These are phyloP conservation scores for Quercus mongolica DNA, from an alignment of 306 rosid genomes.

Conservation along the genomic window DNA sequence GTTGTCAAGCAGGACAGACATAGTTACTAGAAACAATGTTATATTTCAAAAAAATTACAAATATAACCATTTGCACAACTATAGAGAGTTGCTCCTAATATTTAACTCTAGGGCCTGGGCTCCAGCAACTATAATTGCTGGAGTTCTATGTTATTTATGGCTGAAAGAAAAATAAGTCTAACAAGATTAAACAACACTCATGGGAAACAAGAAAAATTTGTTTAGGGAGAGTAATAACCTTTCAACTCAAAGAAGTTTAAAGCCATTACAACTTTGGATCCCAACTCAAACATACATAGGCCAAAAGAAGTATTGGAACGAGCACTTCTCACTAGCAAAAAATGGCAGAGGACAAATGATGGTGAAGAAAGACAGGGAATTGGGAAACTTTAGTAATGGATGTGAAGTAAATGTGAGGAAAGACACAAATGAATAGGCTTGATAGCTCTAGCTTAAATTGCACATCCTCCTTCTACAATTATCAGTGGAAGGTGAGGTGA, in stretches of 20 bases:
- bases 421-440: neutral
- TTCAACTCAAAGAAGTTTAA: neutral
- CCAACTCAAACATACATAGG: neutral
- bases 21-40: neutral
- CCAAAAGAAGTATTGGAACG: neutral
- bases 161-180: neutral
- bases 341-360: neutral
- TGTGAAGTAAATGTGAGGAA: neutral
- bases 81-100: neutral
- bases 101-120: neutral
- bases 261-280: neutral
- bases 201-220: neutral
- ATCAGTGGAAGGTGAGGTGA: too few relatives aligned
- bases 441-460: neutral
- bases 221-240: neutral
- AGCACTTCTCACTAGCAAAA: neutral
- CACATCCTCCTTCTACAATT: too few relatives aligned
- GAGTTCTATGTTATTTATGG: neutral
- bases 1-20: neutral
- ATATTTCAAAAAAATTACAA: neutral
- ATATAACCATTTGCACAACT: neutral
- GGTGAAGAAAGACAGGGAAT: neutral
- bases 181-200: neutral
- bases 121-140: neutral
- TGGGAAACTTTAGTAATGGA: neutral